Evolutionary conservation across 2,329 filamentous ascomycete genomes (phyloP).

Genomic region (Epichloe festucae): DNA sequence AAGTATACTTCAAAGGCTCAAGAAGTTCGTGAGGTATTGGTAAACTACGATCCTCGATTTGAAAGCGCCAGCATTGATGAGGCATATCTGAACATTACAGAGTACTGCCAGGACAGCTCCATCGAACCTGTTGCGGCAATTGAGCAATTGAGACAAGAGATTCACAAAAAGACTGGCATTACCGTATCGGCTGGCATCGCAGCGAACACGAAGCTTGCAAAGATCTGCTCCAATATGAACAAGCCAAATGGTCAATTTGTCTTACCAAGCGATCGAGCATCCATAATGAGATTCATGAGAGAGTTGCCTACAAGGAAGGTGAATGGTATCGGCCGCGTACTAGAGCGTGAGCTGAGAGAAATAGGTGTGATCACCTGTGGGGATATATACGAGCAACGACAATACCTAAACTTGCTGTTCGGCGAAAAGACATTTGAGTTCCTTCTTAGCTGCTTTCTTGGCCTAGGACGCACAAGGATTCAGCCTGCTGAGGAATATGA

Average conservation of each 20-base stretch:
- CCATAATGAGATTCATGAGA: constrained; percentile 77
- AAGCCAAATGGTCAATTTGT: constrained; percentile 91
- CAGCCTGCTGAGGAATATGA: constrained; percentile 83
- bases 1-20: constrained; percentile 87
- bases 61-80: constrained; percentile 94
- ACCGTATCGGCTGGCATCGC: constrained; percentile 92
- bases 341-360: constrained; percentile 80
- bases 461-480: constrained; percentile 71
- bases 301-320: constrained; percentile 78
- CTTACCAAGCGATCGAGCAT: constrained; percentile 55
- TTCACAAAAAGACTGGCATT: constrained; percentile 64
- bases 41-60: constrained; percentile 79
- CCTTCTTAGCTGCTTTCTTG: constrained; percentile 70
- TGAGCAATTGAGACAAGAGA: constrained; percentile 61
- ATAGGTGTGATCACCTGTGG: constrained; percentile 81
- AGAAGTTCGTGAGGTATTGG: constrained; percentile 71
- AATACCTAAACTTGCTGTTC: constrained; percentile 64
- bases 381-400: constrained; percentile 68
- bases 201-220: constrained; percentile 83
- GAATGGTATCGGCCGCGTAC: constrained; percentile 86
- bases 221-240: constrained; percentile 90
- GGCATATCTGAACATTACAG: constrained; percentile 88
- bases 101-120: constrained; percentile 60
- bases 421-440: constrained; percentile 88
- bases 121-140: constrained; percentile 63